A percentile compares a stretch with the other conserved stretches of the same genome.
Conservation (phyloP, 2,329 filamentous ascomycete genomes). For the Raffaelea arxii region DNA sequence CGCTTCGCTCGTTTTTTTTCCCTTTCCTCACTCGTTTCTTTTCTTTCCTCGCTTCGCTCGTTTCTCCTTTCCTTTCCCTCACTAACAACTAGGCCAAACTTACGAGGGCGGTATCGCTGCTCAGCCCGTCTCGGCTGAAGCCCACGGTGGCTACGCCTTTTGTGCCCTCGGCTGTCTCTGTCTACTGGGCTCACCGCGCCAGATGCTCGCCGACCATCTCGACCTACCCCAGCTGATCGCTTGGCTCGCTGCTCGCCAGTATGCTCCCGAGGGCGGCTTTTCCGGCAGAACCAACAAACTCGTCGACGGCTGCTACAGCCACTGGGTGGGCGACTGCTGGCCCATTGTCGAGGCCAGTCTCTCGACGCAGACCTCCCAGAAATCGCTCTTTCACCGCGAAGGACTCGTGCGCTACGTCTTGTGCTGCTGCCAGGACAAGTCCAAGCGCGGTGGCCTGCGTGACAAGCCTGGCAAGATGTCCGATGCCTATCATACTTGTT, state of each 20-base stretch:
- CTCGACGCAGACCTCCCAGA: slow-evolving; percentile 18
- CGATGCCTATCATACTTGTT: slow-evolving; percentile 89
- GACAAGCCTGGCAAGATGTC: slow-evolving; percentile 85
- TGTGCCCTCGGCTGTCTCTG: slow-evolving; percentile 84
- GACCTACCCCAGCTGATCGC: slow-evolving; percentile 67
- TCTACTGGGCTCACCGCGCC: slow-evolving; percentile 76
- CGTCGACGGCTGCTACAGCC: slow-evolving; percentile 95
- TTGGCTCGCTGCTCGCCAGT: slow-evolving; percentile 86
- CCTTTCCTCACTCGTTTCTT: not conserved
- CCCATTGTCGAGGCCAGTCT: slow-evolving; percentile 76
- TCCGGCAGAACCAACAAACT: slow-evolving; percentile 94
- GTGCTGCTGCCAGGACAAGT: slow-evolving; percentile 70
- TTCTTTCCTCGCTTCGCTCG: not conserved
- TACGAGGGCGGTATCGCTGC: slow-evolving; percentile 91
- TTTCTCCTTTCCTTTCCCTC: not conserved
- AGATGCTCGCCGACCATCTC: too few species aligned
- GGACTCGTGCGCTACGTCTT: slow-evolving; percentile 85
- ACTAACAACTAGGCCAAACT: slow-evolving; percentile 57
- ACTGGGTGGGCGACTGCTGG: slow-evolving; percentile 96
- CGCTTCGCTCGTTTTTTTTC: not conserved
- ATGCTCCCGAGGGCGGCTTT: slow-evolving; percentile 85
- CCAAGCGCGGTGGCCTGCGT: slow-evolving; percentile 66
- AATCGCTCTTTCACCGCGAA: slow-evolving; percentile 66
- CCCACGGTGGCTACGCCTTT: slow-evolving; percentile 94
- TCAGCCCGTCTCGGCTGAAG: slow-evolving; percentile 77